Percentiles rank a stretch among this genome's conserved stretches.
phyloP scores from a whole-genome alignment of 495 filamentous ascomycete genomes.

The Physcia stellaris region DNA sequence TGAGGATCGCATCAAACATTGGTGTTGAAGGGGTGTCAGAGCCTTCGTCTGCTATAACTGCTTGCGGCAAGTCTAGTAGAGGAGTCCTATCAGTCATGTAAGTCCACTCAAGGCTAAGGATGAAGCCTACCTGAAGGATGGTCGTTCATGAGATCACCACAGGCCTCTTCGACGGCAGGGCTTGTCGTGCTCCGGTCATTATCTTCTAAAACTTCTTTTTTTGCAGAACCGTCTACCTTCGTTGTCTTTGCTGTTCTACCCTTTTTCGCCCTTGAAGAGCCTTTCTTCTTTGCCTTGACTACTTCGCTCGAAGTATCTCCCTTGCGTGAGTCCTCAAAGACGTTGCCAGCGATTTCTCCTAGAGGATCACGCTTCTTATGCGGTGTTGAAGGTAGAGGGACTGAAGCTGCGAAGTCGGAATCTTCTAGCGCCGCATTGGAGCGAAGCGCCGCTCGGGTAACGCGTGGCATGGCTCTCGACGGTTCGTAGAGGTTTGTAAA shows the following conservation, averaged over 20 bases:
- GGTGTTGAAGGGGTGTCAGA: conserved; percentile 5
- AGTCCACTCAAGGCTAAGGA: too few relatives aligned
- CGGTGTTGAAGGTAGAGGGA: conserved; percentile 11
- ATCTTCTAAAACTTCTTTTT: conserved; percentile 15
- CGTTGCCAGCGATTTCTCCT: conserved; percentile 13
- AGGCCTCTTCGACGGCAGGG: conserved; percentile 15
- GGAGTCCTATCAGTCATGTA: too few relatives aligned
- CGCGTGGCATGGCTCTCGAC: conserved; percentile 24
- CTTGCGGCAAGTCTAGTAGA: background rate
- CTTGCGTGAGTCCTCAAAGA: conserved; percentile 7
- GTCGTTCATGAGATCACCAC: conserved; percentile 6
- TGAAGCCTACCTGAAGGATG: conserved; percentile 2
- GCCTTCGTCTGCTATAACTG: conserved; percentile 5
- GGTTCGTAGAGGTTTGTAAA: too few relatives aligned
- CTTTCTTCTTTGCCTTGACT: conserved; percentile 22
- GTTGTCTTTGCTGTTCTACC: conserved; percentile 8
- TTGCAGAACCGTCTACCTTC: background rate
- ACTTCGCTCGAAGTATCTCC: conserved; percentile 14
- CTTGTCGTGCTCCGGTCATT: conserved; percentile 10
- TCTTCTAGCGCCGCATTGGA: conserved; percentile 13
- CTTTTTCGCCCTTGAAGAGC: conserved; percentile 15
- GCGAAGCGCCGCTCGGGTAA: conserved; percentile 20
- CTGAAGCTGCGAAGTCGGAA: conserved; percentile 4
- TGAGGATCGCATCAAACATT: background rate
- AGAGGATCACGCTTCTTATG: conserved; percentile 13